Evolutionary conservation across 305 asterid genomes (phyloP).

Genomic region (Salvia sclarea): DNA sequence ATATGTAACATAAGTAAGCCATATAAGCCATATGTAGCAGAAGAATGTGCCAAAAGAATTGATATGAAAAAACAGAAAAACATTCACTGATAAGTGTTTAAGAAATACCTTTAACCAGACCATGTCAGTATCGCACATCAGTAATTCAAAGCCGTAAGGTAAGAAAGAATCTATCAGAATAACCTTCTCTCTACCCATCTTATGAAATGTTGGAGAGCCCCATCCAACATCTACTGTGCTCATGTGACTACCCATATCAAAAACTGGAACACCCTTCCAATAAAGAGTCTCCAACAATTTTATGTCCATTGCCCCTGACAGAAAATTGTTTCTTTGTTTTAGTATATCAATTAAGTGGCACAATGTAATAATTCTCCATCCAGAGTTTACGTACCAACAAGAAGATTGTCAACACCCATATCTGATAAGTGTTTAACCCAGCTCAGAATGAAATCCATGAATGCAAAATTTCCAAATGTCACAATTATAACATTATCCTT

Average conservation of each 20-base stretch:
- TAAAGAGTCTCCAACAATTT: conserved; percentile 90
- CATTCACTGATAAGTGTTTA: conserved; percentile 24
- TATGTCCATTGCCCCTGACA: conserved; percentile 96
- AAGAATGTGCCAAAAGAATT: not conserved
- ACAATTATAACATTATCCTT: conserved; percentile 70
- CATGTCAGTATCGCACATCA: conserved; percentile 99
- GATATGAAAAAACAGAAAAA: conserved; percentile 22
- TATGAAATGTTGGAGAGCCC: conserved; percentile 94
- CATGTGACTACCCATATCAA: conserved; percentile 98
- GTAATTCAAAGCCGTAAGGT: conserved; percentile 81
- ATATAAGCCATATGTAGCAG: not conserved
- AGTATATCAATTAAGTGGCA: conserved; percentile 25
- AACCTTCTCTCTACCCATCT: conserved; percentile 96
- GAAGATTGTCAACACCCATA: conserved; percentile 83
- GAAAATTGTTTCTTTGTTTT: conserved; percentile 12
- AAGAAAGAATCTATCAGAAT: conserved; percentile 80
- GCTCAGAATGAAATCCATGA: conserved; percentile 95
- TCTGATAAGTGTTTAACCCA: conserved; percentile 97
- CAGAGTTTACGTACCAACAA: conserved; percentile 67
- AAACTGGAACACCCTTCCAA: conserved; percentile 95
- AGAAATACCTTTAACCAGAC: conserved; percentile 94
- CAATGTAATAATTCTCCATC: conserved; percentile 21
- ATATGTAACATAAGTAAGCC: conserved; percentile 18
- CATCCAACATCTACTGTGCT: conserved; percentile 93
- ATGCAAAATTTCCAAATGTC: conserved; percentile 95